Conservation (phyloP, 1,284 basidiomycete genomes). For the Coniferiporia sulphurascens region DNA sequence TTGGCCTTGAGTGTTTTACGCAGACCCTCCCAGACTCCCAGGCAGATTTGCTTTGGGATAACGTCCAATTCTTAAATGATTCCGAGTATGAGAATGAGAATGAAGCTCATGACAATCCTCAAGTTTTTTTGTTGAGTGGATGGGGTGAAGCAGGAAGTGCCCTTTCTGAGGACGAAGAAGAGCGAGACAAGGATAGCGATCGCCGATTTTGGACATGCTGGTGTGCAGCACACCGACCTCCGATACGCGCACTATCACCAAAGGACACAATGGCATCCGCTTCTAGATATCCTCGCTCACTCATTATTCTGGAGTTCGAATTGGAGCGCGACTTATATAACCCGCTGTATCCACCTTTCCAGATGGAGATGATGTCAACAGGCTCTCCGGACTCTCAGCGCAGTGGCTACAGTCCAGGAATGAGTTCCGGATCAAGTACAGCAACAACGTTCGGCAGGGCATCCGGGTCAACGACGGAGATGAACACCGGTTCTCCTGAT, state of each 20-base stretch:
- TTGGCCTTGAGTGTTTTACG: constrained; percentile 74
- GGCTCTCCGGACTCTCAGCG: constrained; percentile 22
- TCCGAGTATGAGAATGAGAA: constrained; percentile 33
- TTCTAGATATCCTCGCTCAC: constrained; percentile 20
- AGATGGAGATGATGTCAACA: constrained; percentile 18
- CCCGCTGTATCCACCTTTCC: constrained; percentile 56
- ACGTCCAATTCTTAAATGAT: constrained; percentile 64
- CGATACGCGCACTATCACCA: constrained; percentile 20
- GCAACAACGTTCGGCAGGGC: constrained; percentile 11
- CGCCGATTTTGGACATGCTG: constrained; percentile 76
- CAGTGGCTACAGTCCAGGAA: constrained; percentile 15
- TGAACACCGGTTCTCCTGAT: constrained; percentile 5
- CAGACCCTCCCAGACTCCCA: constrained; percentile 68
- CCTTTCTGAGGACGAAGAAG: constrained; percentile 30
- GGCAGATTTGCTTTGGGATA: constrained; percentile 73
- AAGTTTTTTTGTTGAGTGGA: constrained; percentile 71
- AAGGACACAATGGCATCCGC: constrained; percentile 14
- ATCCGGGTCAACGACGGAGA: constrained; percentile 11
- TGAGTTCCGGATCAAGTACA: constrained; percentile 16
- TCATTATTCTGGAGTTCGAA: constrained; percentile 81
- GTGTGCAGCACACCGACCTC: constrained; percentile 74
- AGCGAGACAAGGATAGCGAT: constrained; percentile 31
- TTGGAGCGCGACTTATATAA: constrained; percentile 71
- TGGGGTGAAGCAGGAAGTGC: constrained; percentile 62
- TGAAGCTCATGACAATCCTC: constrained; percentile 51